A percentile compares a stretch with the other conserved stretches of the same genome.
Conservation (phyloP, 106 monocot species). For the Platanthera guangdongensis region DNA sequence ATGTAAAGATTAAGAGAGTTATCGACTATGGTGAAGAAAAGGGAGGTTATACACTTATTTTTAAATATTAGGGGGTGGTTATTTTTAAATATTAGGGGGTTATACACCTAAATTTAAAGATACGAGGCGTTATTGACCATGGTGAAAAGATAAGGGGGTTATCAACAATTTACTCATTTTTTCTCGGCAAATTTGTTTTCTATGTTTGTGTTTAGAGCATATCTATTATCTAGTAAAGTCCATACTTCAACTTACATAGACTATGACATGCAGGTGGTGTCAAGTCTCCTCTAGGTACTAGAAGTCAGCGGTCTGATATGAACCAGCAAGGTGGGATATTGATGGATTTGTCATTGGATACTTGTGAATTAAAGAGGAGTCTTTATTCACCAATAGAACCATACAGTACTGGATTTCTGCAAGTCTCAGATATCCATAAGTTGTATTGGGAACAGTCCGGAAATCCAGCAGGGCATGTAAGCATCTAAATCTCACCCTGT, state of each 20-base stretch:
- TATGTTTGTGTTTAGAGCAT: background rate
- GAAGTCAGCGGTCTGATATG: background rate
- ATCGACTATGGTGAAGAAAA: too few relatives aligned
- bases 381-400: conserved; percentile 68
- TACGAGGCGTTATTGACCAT: too few relatives aligned
- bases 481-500: conserved; percentile 6
- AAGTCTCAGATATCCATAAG: conserved; percentile 77
- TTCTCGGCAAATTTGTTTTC: background rate
- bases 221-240: background rate
- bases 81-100: too few relatives aligned
- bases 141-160: too few relatives aligned
- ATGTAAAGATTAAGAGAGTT: too few relatives aligned
- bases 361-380: conserved; percentile 28
- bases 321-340: background rate
- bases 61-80: too few relatives aligned
- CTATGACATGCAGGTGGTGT: conserved; percentile 9
- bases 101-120: too few relatives aligned
- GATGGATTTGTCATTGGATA: conserved; percentile 25
- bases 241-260: background rate
- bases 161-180: too few relatives aligned
- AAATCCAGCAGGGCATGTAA: conserved; percentile 79
- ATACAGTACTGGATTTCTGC: conserved; percentile 64
- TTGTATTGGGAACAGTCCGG: conserved; percentile 97
- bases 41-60: too few relatives aligned
- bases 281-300: background rate